A percentile compares a stretch with the other conserved stretches of the same genome.
Evolutionary conservation across 2,329 filamentous ascomycete genomes (phyloP).

Genomic region (Myriosclerotinia curreyana): DNA sequence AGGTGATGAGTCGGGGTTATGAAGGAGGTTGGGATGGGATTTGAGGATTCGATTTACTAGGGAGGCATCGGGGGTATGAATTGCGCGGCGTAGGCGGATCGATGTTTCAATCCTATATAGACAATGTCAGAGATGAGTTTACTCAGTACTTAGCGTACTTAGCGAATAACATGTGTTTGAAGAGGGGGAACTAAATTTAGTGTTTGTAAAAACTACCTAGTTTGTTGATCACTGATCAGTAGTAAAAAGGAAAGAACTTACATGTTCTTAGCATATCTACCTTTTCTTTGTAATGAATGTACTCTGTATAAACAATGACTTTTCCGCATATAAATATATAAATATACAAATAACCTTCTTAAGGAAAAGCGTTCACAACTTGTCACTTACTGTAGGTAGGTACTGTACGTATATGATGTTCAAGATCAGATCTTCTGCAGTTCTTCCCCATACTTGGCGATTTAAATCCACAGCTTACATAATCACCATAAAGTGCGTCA

Average conservation of each 20-base stretch:
- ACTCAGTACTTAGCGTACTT: no score
- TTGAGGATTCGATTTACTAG: constrained; percentile 75
- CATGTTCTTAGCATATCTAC: constrained; percentile 23
- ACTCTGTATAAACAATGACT: background rate
- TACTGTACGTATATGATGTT: background rate
- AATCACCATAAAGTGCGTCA: constrained; percentile 2
- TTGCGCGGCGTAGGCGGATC: constrained; percentile 76
- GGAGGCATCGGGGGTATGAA: constrained; percentile 66
- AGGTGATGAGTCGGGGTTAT: constrained; percentile 70
- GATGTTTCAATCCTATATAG: constrained; percentile 69
- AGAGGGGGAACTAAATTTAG: background rate
- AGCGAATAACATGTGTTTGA: background rate
- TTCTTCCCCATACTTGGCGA: constrained; percentile 11
- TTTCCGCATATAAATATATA: background rate
- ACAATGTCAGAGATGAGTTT: background rate
- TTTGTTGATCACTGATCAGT: background rate
- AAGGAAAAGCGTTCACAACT: background rate
- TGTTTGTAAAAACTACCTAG: background rate
- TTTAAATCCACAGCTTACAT: background rate
- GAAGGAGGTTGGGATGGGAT: constrained; percentile 66
- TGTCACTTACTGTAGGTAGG: no score
- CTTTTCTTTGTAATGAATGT: background rate
- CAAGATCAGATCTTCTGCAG: background rate
- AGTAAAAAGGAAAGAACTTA: constrained; percentile 8
- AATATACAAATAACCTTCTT: background rate